Evolutionary conservation across 1,284 basidiomycete species (phyloP), one percentile per base, ranked within the genome.

Genomic region (Xanthoconium separans): DNA sequence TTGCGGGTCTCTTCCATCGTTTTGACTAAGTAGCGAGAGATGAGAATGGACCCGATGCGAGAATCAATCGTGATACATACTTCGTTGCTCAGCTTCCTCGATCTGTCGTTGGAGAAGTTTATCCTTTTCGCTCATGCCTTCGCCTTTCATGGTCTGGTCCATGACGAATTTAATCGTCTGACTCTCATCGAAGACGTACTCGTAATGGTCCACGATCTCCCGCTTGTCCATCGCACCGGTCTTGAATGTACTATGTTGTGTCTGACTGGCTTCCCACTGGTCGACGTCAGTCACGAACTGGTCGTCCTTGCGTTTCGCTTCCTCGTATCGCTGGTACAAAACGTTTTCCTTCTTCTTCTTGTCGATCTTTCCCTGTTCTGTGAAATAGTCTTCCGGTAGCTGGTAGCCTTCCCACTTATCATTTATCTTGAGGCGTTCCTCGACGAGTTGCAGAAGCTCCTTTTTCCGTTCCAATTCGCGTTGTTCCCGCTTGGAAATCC

Each of bases 361-460:
- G 80, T 99, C 95, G 58, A 99, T 91, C 72, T 95, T 96, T n/a
- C 97, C 97, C 70, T 98, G 93, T 66, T 98, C 96, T 0, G 96
- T 99, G 64, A 98, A 82, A 68, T 99, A 99, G 73, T 99, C 96
- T 63, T 97, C 95, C 0, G 95, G 95, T 37, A 97, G 81, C 75
- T 90, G 89, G 65, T 98, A 98, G 6, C 95, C 95, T 58, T 97
- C 95, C 71, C 82, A 92, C 58, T 93, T 91, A 75, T 97, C 95
- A 69, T 95, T 92, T 58, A 99, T 97, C 66, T 85, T 88, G 58
- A 95, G 80, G 20, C 95, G 84, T 69, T 96, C 95, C 72, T 99
- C 95, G 54, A 97, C 95, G 31, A 99, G 82, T 45, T 84, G 82
- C 18, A 99, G 76, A 10, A 98, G 80, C 67, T 98, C 92, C 74